Base-by-base conservation (phyloP, 345 rosid genomes). In the Theobroma cacao region DNA sequence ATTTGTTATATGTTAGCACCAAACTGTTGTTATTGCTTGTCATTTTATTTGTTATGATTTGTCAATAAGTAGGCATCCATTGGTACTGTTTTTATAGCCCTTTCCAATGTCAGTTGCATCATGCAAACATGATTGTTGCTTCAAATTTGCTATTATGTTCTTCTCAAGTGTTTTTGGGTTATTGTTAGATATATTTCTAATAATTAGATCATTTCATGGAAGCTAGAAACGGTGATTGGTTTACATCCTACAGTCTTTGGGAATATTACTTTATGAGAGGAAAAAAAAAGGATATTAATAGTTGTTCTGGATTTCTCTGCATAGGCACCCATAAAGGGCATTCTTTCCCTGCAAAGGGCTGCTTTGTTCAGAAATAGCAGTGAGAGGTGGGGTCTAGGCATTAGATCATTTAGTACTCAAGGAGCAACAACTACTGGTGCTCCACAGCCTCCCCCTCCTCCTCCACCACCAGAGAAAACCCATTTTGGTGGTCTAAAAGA, bases 391-490 rank as follows among this genome's bases (percentile, higher is more conserved):
- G 80, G 82, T 58, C 52, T 81, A 17, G 89, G 91, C 58, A 62
- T 86, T 77, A 90, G 98, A 76, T 85, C 92, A 80, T 86, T 90
- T 55, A 92, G 90, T 88, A 86, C 98, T 48, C 92, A 93, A 82
- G 97, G 90, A 81, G 91, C 93, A 33, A 75, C 93, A 62, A 87
- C 87, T 80, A 84, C 90, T 43, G 80, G 86, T 75, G 74, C 89
- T 72, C 87, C 98, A 40, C 94, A 87, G 85, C 91, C 99, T 55
- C 92, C 97, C 1, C 91, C 94, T 38, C 93, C 95, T 8, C 97
- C 97, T 9, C 98, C 99, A 6, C 95, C 98, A 78, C 98, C 96
- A 0, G 98, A 97, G 85, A 97, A 94, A 89, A 92, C 98, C 79
- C 98, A 92, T 86, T 96, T 97, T 60, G 98, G 98, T 79, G 98